phyloP scores from a whole-genome alignment of 202 grass and related monocot species.

The Dendrocalamus latiflorus region DNA sequence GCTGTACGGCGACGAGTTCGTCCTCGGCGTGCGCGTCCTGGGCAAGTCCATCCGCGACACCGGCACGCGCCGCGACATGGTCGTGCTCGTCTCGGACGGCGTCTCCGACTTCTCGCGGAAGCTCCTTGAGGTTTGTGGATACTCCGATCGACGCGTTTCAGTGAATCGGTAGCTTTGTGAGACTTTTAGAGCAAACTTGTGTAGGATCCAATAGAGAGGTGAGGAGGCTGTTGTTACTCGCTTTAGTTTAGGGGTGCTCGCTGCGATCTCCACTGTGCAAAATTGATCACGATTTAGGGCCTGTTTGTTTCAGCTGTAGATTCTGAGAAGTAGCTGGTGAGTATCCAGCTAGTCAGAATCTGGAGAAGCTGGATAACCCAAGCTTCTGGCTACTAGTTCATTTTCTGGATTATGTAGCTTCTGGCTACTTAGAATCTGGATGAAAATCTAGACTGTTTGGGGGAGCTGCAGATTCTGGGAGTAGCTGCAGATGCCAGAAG shows the following conservation, averaged over 20 bases:
- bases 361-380: too few relatives aligned
- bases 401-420: too few relatives aligned
- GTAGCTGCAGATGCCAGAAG: too few relatives aligned
- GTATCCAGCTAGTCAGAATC: too few relatives aligned
- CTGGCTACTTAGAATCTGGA: too few relatives aligned
- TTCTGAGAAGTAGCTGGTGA: too few relatives aligned
- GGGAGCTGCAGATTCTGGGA: too few relatives aligned
- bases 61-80: constrained; percentile 46
- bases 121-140: constrained; percentile 40
- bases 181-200: neutral
- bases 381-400: too few relatives aligned
- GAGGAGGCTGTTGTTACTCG: neutral
- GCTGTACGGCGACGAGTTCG: constrained; percentile 70
- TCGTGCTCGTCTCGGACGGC: constrained; percentile 70
- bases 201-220: neutral
- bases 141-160: neutral
- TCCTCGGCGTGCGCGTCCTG: constrained; percentile 64
- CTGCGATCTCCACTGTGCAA: neutral
- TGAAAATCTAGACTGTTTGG: too few relatives aligned
- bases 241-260: neutral
- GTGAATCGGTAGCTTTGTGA: neutral
- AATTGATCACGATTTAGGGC: neutral
- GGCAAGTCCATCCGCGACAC: constrained; percentile 68
- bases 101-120: constrained; percentile 56
- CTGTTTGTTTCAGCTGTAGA: too few relatives aligned